These are phyloP conservation scores for Aegilops speltoides DNA, from an alignment of 176 grass and related monocot species.

Conservation along the genomic window DNA sequence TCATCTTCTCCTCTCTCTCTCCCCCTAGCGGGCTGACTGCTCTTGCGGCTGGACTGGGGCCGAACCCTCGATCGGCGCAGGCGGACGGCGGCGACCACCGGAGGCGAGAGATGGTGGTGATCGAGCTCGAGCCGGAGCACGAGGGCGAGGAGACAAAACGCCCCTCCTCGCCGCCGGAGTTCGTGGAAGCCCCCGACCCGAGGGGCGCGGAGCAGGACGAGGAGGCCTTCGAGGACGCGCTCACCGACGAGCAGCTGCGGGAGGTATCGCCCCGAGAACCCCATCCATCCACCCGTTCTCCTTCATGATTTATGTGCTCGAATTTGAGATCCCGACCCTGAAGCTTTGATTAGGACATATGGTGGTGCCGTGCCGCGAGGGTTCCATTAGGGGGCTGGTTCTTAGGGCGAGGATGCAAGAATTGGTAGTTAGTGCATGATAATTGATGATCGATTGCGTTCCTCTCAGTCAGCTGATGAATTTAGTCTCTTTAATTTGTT, in stretches of 20 bases:
- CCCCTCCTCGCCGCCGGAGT: neutral
- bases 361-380: neutral
- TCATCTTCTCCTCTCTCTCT: neutral
- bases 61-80: slow-evolving; percentile 2
- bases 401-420: neutral
- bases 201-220: slow-evolving; percentile 33
- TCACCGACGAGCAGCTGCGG: slow-evolving; percentile 84
- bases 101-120: slow-evolving; percentile 55
- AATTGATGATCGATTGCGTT: neutral
- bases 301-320: neutral
- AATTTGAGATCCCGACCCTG: slow-evolving; percentile 10
- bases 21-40: neutral
- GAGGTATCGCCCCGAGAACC: slow-evolving; percentile 42
- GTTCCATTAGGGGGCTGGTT: neutral
- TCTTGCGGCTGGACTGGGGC: neutral
- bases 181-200: neutral
- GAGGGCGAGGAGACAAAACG: neutral
- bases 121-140: slow-evolving; percentile 57
- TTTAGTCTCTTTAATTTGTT: neutral
- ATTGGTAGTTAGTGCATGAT: neutral
- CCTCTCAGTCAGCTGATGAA: neutral
- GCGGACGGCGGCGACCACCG: neutral
- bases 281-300: neutral
- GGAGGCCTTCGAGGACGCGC: slow-evolving; percentile 81
- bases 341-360: neutral